Conservation (phyloP, 2,329 filamentous ascomycete genomes). For the Diplodia intermedia region DNA sequence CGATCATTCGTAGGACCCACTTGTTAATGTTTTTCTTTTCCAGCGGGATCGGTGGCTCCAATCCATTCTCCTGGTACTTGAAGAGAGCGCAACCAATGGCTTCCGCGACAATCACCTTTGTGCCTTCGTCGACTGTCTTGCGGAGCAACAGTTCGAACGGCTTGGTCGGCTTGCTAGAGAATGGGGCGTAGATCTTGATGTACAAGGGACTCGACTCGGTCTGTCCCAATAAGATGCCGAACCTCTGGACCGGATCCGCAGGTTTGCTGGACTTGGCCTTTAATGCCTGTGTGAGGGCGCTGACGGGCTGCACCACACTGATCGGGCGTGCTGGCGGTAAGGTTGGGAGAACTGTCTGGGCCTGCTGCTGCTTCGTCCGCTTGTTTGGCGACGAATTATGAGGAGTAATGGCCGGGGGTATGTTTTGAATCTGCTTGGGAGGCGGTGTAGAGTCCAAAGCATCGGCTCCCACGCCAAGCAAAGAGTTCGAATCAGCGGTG, state of each 20-base stretch:
- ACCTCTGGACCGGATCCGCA: slow-evolving; percentile 76
- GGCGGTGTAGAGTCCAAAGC: slow-evolving; percentile 62
- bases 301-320: slow-evolving; percentile 73
- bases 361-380: slow-evolving; percentile 56
- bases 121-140: slow-evolving; percentile 71
- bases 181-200: slow-evolving; percentile 78
- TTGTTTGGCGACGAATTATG: slow-evolving; percentile 66
- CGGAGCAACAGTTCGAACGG: slow-evolving; percentile 76
- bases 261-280: slow-evolving; percentile 74
- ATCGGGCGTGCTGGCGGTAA: slow-evolving; percentile 75
- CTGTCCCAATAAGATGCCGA: slow-evolving; percentile 77
- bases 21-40: slow-evolving; percentile 79
- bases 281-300: slow-evolving; percentile 73
- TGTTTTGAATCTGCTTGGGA: slow-evolving; percentile 49
- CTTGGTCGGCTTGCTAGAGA: slow-evolving; percentile 68
- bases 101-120: slow-evolving; percentile 76
- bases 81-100: slow-evolving; percentile 82
- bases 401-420: slow-evolving; percentile 52
- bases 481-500: slow-evolving; percentile 68
- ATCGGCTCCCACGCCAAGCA: slow-evolving; percentile 70
- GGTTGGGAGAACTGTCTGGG: slow-evolving; percentile 62
- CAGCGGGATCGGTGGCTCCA: slow-evolving; percentile 68
- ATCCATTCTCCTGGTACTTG: slow-evolving; percentile 78
- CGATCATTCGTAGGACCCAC: slow-evolving; percentile 83
- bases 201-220: slow-evolving; percentile 78